Percentiles rank a stretch among this genome's conserved stretches.
phyloP scores from a whole-genome alignment of 2,329 filamentous ascomycete species.

The Phaeosphaeria sp. region DNA sequence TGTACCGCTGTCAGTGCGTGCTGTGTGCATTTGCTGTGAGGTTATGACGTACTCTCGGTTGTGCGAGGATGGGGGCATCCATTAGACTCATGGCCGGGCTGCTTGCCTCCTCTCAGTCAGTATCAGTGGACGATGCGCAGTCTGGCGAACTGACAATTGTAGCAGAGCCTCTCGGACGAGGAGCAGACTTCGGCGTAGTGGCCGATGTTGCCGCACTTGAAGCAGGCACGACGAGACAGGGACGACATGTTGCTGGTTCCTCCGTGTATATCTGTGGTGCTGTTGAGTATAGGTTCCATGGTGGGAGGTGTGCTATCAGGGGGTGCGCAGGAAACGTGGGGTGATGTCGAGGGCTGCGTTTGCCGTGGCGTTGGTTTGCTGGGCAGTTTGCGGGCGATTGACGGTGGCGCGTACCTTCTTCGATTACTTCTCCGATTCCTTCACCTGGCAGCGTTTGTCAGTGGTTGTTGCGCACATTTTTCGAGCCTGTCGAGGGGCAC shows the following conservation, averaged over 20 bases:
- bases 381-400: conserved; percentile 6
- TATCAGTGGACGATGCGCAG: conserved; percentile 15
- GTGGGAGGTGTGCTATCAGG: conserved; percentile 16
- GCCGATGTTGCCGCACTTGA: conserved; percentile 61
- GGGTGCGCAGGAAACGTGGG: conserved; percentile 21
- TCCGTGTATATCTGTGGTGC: conserved; percentile 33
- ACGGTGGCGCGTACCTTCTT: conserved; percentile 19
- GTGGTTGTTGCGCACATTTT: conserved; percentile 26
- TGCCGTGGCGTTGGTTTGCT: conserved; percentile 22
- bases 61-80: conserved; percentile 95
- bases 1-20: conserved; percentile 42
- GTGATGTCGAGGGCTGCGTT: conserved; percentile 26
- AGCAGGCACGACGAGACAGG: conserved; percentile 61
- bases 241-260: conserved; percentile 56
- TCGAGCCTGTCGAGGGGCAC: conserved; percentile 36
- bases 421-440: conserved; percentile 28
- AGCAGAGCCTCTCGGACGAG: conserved; percentile 96
- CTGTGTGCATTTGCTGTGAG: not conserved
- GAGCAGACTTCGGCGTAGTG: conserved; percentile 84
- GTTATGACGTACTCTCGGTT: conserved; percentile 73
- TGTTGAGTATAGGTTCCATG: conserved; percentile 27
- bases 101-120: conserved; percentile 66
- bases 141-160: conserved; percentile 78
- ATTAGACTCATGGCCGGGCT: conserved; percentile 96
- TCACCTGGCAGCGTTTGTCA: conserved; percentile 40